Base-by-base conservation (phyloP, 176 grass and related monocot genomes). In the Coix lacrymajobi region DNA sequence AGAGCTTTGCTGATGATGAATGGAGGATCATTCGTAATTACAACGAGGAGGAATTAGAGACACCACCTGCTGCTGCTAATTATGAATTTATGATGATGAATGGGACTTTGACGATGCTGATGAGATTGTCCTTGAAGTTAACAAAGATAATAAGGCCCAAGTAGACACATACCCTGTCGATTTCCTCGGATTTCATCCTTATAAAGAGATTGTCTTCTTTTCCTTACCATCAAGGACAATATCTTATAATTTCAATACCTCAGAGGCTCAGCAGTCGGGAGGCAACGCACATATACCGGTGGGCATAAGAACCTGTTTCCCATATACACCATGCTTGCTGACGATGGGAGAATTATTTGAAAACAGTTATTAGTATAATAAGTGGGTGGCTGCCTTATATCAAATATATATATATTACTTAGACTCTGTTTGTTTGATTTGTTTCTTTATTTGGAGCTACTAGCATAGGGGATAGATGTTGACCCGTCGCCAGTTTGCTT, bases 161-260 rank as follows among this genome's bases (percentile, higher is more conserved):
- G 0, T 15, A 52, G 0, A 6, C 13, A 0, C 4, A 11, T 11
- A 14, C 5, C 1, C 14, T 51, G 0, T 54, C 26, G 1, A 8
- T 19, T 67, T 67, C 20, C 31, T 80, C 3, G 62, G 44, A 54
- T 80, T 80, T 80, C 78, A 80, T 38, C 45, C 45, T 19, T 38
- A 28, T 22, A 67, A 49, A 19, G 31, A 80, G 22, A 80, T 79
- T 17, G 8, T 14, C 43, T 67, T 79, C 43, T 36, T 79, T 16
- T 36, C 11, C 11, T 3, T 24, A 38, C 11, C 14, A 17, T 39
- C 12, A 4, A 34, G 77, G 16, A 22, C 22, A 13, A 12, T 79
- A 66, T 63, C 62, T 51, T 49, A 49, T 19, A 51, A 51, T 51
- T 51, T 51, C 5, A 51, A 51, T 54, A 54, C 49, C 49, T 54